These are phyloP conservation scores for Ceriops zippeliana DNA, from an alignment of 345 rosid genomes.

Conservation along the genomic window DNA sequence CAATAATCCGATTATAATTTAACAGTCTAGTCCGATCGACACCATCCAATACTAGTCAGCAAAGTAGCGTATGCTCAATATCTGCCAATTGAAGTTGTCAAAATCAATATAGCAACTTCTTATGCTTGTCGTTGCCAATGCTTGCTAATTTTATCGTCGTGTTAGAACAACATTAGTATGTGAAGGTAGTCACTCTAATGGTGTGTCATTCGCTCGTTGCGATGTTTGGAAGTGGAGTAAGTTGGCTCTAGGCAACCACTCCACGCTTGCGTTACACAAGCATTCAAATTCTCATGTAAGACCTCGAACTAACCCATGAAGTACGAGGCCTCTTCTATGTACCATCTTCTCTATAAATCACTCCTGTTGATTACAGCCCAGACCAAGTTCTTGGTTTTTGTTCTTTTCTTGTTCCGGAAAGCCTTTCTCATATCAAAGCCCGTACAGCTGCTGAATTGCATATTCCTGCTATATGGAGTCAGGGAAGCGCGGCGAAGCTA, in stretches of 20 bases:
- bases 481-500: conserved; percentile 9
- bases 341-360: conserved; percentile 4
- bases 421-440: neutral
- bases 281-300: neutral
- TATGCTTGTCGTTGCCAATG: too few species aligned
- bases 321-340: neutral
- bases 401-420: neutral
- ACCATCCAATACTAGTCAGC: too few species aligned
- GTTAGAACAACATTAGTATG: neutral
- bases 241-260: conserved; percentile 30
- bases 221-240: conserved; percentile 27
- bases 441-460: too few species aligned
- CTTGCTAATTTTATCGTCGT: neutral
- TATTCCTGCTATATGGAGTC: conserved; percentile 25
- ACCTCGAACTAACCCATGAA: conserved; percentile 16
- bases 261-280: conserved; percentile 13
- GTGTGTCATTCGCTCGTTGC: neutral
- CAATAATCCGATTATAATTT: too few species aligned
- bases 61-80: too few species aligned
- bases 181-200: neutral
- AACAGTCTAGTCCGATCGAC: too few species aligned
- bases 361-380: neutral
- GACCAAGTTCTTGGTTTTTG: neutral
- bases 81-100: too few species aligned
- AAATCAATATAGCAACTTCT: too few species aligned